Conservation (phyloP, 2,329 filamentous ascomycete genomes). For the Nothophaeocryptopus gaeumannii region DNA sequence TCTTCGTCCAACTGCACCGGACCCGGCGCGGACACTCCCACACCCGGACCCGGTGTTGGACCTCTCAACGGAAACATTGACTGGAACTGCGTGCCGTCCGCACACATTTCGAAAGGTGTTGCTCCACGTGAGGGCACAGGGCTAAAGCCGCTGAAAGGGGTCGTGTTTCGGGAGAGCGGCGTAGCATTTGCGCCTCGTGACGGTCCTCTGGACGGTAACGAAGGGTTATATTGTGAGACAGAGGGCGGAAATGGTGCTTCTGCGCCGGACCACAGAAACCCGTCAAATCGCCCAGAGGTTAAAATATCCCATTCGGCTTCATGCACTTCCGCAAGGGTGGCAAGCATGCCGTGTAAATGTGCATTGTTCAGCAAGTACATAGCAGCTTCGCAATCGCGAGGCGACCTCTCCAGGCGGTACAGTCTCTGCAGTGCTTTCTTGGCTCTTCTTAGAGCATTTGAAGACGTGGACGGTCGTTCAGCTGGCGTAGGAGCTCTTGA, state of each 20-base stretch:
- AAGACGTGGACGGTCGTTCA: slow-evolving; percentile 37
- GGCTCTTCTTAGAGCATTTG: slow-evolving; percentile 71
- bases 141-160: slow-evolving; percentile 59
- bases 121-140: slow-evolving; percentile 44
- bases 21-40: slow-evolving; percentile 41
- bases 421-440: slow-evolving; percentile 78
- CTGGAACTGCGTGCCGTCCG: slow-evolving; percentile 23
- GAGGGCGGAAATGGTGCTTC: slow-evolving; percentile 53
- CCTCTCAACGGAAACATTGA: slow-evolving; percentile 34
- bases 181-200: slow-evolving; percentile 45
- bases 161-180: slow-evolving; percentile 45
- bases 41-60: slow-evolving; percentile 31
- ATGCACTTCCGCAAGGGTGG: slow-evolving; percentile 83
- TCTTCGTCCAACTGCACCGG: slow-evolving; percentile 91
- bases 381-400: slow-evolving; percentile 80
- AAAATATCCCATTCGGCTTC: slow-evolving; percentile 96
- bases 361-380: slow-evolving; percentile 83
- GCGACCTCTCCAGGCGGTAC: slow-evolving; percentile 69
- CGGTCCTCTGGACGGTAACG: slow-evolving; percentile 30
- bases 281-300: slow-evolving; percentile 88
- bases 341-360: slow-evolving; percentile 77
- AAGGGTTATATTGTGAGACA: slow-evolving; percentile 29
- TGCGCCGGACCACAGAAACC: slow-evolving; percentile 90
- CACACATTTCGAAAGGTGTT: slow-evolving; percentile 48
- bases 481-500: slow-evolving; percentile 66